A percentile compares a stretch with the other conserved stretches of the same genome.
These are phyloP conservation scores for Fusarium sp. DNA, from an alignment of 2,329 filamentous ascomycete species.

Conservation along the genomic window DNA sequence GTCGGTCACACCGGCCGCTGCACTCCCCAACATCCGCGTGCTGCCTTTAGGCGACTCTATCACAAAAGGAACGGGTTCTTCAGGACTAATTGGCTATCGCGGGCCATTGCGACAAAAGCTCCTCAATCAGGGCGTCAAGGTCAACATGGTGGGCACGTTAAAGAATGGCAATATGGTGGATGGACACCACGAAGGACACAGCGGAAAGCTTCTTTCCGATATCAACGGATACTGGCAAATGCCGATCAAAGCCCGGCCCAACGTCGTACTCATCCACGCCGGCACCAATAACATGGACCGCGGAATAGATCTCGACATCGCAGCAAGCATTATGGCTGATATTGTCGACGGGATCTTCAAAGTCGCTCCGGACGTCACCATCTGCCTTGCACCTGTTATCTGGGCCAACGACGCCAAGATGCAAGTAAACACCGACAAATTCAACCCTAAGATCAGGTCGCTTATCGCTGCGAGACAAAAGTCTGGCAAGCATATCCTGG, in stretches of 20 bases:
- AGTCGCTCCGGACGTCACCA: constrained; percentile 25
- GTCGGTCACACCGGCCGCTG: not conserved
- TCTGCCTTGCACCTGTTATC: constrained; percentile 31
- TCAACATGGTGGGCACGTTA: constrained; percentile 30
- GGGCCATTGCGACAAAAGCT: constrained; percentile 19
- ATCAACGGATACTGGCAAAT: constrained; percentile 33
- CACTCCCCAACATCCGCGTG: constrained; percentile 28
- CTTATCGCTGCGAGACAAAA: constrained; percentile 12
- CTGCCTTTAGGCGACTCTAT: constrained; percentile 36
- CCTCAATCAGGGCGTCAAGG: constrained; percentile 8
- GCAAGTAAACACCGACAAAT: constrained; percentile 34
- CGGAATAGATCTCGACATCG: constrained; percentile 16
- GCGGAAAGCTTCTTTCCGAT: constrained; percentile 25
- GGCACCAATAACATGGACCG: constrained; percentile 40
- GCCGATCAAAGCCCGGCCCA: constrained; percentile 30
- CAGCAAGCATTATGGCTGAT: constrained; percentile 2
- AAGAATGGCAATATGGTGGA: constrained; percentile 31
- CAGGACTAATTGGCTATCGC: constrained; percentile 25
- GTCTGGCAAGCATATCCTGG: constrained; percentile 19
- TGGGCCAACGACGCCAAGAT: constrained; percentile 34
- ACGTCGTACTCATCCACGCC: constrained; percentile 35
- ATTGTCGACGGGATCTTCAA: constrained; percentile 35
- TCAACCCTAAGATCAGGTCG: constrained; percentile 22
- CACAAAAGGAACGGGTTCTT: constrained; percentile 36
- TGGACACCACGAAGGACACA: constrained; percentile 32